Base-by-base conservation (phyloP, 164 flowering plant species). In the Saururus chinensis region DNA sequence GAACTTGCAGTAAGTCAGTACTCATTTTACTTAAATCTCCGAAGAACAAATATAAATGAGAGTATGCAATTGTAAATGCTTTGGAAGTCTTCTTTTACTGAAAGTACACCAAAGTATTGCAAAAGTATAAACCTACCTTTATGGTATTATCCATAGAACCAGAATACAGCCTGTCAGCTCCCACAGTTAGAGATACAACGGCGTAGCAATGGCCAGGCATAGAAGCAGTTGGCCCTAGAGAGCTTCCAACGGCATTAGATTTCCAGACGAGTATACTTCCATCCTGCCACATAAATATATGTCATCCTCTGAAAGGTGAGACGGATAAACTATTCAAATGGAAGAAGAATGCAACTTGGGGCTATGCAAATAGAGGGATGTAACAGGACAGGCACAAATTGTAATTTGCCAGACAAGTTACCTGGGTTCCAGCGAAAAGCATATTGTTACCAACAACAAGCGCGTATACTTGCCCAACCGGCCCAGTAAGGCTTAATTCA, bases 371-470 rank as follows among this genome's bases (percentile, higher is more conserved):
- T 30, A 30, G 37, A 30, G 2, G 37, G 37, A 30, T 30, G 6
- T 30, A 30, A 30, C 37, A 30, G 37, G 37, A 30, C 2, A 30
- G 4, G 6, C 2, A n/a, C n/a, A 6, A 30, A 6, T 30, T 6
- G 6, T 30, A 30, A 30, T 24, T 13, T 25, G 41, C 25, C 13
- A 10, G 11, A 51, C 30, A 30, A 55, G 10, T 25, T 77, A 93
- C 99, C 87, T 93, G 95, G 11, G 79, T 81, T 59, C 97, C 99
- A 64, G 96, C 96, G 72, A 93, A 78, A 63, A 93, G 91, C 74
- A 93, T 67, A 61, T 77, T 93, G 76, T 80, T 84, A 21, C 88
- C 89, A 63, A 85, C 93, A 71, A 75, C 88, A 59, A 95, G 58
- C 30, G 95, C 74, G 81, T 85, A 83, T 13, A 95, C 99, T 84